Conservation (phyloP, 208 protist species). For the Trypanosoma brucei region DNA sequence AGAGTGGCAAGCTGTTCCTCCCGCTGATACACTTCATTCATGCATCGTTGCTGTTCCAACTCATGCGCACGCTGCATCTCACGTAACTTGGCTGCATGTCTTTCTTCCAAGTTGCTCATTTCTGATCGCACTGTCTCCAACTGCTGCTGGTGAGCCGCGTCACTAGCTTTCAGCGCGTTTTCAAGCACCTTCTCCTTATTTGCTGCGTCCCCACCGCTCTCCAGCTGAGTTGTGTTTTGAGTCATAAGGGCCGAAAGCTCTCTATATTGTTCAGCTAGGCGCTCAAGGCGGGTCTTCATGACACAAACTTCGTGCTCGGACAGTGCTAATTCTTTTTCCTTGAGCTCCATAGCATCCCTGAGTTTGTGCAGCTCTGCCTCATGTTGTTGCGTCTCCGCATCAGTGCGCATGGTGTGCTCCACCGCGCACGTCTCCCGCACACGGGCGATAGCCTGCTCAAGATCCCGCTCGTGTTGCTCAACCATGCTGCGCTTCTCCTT, state of each 20-base stretch:
- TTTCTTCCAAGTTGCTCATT: conserved; percentile 19
- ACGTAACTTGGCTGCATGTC: conserved; percentile 12
- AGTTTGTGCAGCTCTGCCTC: conserved; percentile 28
- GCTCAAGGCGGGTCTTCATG: conserved; percentile 23
- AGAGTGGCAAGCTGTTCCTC: conserved; percentile 58
- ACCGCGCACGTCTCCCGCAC: conserved; percentile 20
- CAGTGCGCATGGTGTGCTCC: conserved; percentile 20
- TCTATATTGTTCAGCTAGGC: conserved; percentile 29
- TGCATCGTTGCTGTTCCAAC: conserved; percentile 33
- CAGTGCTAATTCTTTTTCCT: conserved; percentile 29
- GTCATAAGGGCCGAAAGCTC: conserved; percentile 30
- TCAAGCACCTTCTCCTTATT: neutral
- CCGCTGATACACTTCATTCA: conserved; percentile 52
- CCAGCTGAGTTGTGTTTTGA: neutral
- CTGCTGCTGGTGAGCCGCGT: conserved; percentile 25
- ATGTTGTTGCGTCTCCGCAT: conserved; percentile 23
- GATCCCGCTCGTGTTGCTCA: conserved; percentile 36
- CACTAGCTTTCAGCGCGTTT: conserved; percentile 16
- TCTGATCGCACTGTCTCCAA: conserved; percentile 22
- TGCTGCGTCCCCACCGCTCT: neutral
- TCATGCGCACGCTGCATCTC: conserved; percentile 30
- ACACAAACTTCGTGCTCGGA: conserved; percentile 21
- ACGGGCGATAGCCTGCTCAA: conserved; percentile 21
- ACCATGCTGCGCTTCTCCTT: conserved; percentile 43
- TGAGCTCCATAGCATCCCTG: conserved; percentile 20